Percentiles rank a stretch among this genome's conserved stretches.
phyloP scores from a whole-genome alignment of 371 early-diverging fungal species.

The Mucor saturninus region DNA sequence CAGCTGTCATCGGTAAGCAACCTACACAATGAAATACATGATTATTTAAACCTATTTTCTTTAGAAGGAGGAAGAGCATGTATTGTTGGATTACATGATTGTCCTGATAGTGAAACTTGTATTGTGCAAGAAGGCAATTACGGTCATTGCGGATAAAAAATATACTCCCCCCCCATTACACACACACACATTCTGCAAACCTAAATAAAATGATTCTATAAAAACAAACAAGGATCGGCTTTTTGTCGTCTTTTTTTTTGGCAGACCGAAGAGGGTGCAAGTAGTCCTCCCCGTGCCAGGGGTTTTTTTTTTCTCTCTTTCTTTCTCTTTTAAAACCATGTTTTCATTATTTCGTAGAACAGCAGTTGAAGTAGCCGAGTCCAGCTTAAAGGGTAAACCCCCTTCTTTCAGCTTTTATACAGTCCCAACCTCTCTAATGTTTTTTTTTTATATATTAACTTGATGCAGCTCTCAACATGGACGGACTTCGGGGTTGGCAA shows the following conservation, averaged over 20 bases:
- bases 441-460: background rate
- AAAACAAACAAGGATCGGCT: background rate
- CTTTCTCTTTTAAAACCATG: constrained; percentile 28
- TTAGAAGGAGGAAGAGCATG: constrained; percentile 20
- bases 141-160: constrained; percentile 27
- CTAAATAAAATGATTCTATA: background rate
- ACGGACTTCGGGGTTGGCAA: constrained; percentile 62
- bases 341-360: constrained; percentile 59
- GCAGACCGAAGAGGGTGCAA: too few relatives aligned
- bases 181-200: too few relatives aligned
- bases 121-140: constrained; percentile 20
- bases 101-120: constrained; percentile 27
- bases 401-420: too few relatives aligned
- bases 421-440: background rate
- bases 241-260: too few relatives aligned
- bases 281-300: too few relatives aligned
- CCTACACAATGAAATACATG: too few relatives aligned
- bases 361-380: constrained; percentile 52
- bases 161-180: too few relatives aligned
- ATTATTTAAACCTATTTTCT: too few relatives aligned
- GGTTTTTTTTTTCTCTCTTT: background rate
- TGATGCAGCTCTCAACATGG: constrained; percentile 47
- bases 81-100: constrained; percentile 21
- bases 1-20: constrained; percentile 1
- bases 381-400: constrained; percentile 61